These are phyloP conservation scores for Fusarium coicis DNA, from an alignment of 2,329 filamentous ascomycete genomes.

Conservation along the genomic window DNA sequence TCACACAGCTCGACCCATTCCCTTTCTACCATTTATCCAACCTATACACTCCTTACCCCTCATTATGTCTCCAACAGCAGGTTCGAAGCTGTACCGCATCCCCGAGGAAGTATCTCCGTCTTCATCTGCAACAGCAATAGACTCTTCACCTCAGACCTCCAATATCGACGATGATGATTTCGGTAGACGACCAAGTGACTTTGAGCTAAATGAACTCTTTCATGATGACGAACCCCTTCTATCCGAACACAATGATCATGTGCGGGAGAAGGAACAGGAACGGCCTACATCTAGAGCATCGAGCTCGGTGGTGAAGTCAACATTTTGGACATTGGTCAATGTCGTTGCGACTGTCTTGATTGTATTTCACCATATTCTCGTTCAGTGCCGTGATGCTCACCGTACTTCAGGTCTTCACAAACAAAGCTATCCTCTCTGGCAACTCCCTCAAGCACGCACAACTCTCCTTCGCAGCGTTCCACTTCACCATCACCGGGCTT, in stretches of 20 bases:
- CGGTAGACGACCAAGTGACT: neutral
- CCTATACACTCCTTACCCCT: fast-evolving
- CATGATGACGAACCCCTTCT: neutral
- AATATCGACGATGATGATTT: neutral
- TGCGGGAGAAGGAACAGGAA: neutral
- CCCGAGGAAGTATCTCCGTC: fast-evolving
- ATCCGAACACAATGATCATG: fast-evolving
- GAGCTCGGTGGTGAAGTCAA: neutral
- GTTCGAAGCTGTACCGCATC: neutral
- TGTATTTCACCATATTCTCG: fast-evolving
- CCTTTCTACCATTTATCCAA: fast-evolving
- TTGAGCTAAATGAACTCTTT: neutral
- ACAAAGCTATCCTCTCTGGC: neutral
- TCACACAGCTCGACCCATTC: fast-evolving
- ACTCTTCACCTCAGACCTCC: neutral
- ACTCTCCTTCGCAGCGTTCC: neutral
- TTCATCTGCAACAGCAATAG: neutral
- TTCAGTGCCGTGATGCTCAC: neutral
- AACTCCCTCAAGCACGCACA: neutral
- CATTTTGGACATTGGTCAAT: neutral
- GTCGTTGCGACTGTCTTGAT: neutral
- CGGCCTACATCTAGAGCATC: too few relatives aligned
- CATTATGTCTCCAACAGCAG: neutral
- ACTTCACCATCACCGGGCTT: neutral
- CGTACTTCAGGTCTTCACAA: neutral